Evolutionary conservation across 2,329 filamentous ascomycete species (phyloP), one percentile per base, ranked within the genome.

Genomic region (Phyllosticta ampelicida): DNA sequence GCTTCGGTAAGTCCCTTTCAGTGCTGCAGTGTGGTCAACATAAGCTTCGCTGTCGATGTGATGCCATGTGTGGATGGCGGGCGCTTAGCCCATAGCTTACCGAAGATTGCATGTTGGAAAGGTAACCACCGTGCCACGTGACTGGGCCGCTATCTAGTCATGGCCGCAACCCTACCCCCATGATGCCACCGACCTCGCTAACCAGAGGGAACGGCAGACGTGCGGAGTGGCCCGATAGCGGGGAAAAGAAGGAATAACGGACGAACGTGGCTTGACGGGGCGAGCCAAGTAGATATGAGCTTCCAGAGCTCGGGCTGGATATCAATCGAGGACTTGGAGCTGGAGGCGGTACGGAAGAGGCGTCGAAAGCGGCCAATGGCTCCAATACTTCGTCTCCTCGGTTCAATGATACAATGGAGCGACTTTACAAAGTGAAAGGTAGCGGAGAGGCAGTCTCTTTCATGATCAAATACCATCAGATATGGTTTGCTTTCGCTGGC

Each of bases 401-500:
- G 36, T 26, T 3, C 56, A 51, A 54, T 58, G 56, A 54, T 58
- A 54, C 56, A 58, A 53, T 51, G 48, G 23, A 53, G 53, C 49
- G 19, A 48, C 53, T 36, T 10, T 58, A 58, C 56, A 58, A 20
- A 23, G n/a, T 36, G 55, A 52, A 19, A 44, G 48, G 20, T 44
- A n/a, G 36, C 36, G 36, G 36, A 44, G 36, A 26, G 23, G 23
- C 23, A 48, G 50, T 58, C 52, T 51, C 56, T 58, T 58, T 51
- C 54, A 58, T 58, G 55, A 58, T 36, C 55, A 58, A 51, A 58
- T 58, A 54, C 56, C 56, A 58, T 52, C 51, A 54, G 23, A 8
- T 26, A 26, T 26, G 54, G 51, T 53, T 58, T 44, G 53, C 54
- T 53, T 26, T 26, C 51, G 56, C 44, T 54, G 56, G 56, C 56